Conservation (phyloP, 2,329 filamentous ascomycete genomes). For the Dactylellina leptospora region DNA sequence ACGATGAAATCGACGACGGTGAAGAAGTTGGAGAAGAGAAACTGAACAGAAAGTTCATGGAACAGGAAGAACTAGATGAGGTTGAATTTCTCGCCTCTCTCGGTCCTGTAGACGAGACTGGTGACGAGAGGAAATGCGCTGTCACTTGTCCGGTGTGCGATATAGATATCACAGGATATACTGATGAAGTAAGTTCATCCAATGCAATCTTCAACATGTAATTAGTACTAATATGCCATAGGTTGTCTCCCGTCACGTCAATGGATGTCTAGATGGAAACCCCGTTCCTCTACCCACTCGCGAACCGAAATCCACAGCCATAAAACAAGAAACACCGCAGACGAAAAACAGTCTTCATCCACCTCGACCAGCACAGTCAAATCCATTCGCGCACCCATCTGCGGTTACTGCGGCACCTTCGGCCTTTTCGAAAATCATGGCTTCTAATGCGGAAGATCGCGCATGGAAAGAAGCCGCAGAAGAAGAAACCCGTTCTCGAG, state of each 20-base stretch:
- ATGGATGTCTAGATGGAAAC: constrained; percentile 87
- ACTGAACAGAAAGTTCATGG: constrained; percentile 71
- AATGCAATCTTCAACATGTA: constrained; percentile 56
- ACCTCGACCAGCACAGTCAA: constrained; percentile 46
- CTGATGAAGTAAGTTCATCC: constrained; percentile 56
- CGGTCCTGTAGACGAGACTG: constrained; percentile 59
- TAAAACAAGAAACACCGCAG: constrained; percentile 54
- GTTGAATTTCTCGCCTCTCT: constrained; percentile 70
- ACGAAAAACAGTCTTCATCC: constrained; percentile 42
- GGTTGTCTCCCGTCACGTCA: constrained; percentile 84
- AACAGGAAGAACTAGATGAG: constrained; percentile 71
- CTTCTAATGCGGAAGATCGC: constrained; percentile 83
- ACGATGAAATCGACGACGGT: constrained; percentile 65
- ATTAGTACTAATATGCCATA: constrained; percentile 72
- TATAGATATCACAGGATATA: constrained; percentile 53
- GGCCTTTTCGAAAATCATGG: constrained; percentile 93
- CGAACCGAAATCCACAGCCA: constrained; percentile 55
- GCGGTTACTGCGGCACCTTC: constrained; percentile 64
- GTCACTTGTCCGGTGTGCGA: constrained; percentile 52
- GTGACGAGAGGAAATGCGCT: constrained; percentile 58
- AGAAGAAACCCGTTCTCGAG: constrained; percentile 69
- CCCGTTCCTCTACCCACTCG: constrained; percentile 67
- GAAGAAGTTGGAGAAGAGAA: constrained; percentile 70
- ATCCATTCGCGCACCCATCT: constrained; percentile 48
- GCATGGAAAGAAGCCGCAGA: constrained; percentile 90